Conservation (phyloP, 148 eudicot species). For the Bassia scoparia region DNA sequence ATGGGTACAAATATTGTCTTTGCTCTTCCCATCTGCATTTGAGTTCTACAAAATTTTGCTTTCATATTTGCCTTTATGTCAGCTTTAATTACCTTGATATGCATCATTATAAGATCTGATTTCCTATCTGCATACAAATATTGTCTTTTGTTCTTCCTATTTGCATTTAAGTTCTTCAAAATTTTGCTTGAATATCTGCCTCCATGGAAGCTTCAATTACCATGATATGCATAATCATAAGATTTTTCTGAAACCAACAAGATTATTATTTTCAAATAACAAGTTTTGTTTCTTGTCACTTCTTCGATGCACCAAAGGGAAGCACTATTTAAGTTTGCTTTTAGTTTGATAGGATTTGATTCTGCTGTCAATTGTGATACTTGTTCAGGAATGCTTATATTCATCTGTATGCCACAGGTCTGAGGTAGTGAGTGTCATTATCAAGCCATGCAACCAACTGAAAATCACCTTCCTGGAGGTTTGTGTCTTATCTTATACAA, state of each 20-base stretch:
- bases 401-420: constrained; percentile 44
- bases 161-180: background rate
- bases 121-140: too few species aligned
- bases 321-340: background rate
- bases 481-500: constrained; percentile 18
- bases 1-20: constrained; percentile 58
- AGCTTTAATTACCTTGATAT: background rate
- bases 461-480: constrained; percentile 99
- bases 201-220: too few species aligned
- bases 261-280: background rate
- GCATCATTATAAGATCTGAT: background rate
- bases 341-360: background rate
- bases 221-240: background rate
- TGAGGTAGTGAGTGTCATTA: constrained; percentile 82
- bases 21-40: background rate
- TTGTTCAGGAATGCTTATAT: background rate
- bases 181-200: too few species aligned
- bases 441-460: constrained; percentile 75
- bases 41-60: background rate
- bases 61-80: background rate
- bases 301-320: background rate
- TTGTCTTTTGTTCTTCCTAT: background rate
- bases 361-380: background rate
- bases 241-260: background rate
- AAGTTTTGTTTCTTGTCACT: background rate